These are phyloP conservation scores for Cucumis melo DNA, from an alignment of 306 rosid genomes.

Conservation along the genomic window DNA sequence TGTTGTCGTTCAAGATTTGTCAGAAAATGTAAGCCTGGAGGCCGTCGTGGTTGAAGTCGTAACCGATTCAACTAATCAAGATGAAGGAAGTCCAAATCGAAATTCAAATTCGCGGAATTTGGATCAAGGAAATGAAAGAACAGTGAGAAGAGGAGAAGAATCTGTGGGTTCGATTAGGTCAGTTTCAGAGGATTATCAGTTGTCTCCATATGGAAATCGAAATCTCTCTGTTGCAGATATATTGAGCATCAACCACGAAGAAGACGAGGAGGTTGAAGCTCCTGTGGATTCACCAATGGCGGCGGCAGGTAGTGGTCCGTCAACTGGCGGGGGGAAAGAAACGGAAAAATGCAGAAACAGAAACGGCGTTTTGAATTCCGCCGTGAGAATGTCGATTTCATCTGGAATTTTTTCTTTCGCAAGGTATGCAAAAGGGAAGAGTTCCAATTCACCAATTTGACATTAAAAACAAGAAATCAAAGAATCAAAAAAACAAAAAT, in stretches of 20 bases:
- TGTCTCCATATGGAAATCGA: background rate
- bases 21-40: background rate
- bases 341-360: conserved; percentile 4
- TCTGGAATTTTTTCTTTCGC: conserved; percentile 27
- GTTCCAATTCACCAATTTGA: conserved; percentile 17
- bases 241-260: conserved; percentile 8
- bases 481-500: background rate
- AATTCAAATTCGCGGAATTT: background rate
- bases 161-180: conserved; percentile 6
- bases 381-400: conserved; percentile 27
- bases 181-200: conserved; percentile 11
- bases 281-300: conserved; percentile 16
- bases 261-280: background rate
- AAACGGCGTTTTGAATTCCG: conserved; percentile 17
- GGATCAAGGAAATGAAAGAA: background rate
- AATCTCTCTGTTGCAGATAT: conserved; percentile 27
- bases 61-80: background rate
- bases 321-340: background rate
- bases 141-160: conserved; percentile 6
- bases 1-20: conserved; percentile 20
- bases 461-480: background rate
- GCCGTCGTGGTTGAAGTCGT: conserved; percentile 13
- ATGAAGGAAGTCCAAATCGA: background rate
- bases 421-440: conserved; percentile 20
- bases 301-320: background rate